A percentile compares a stretch with the other conserved stretches of the same genome.
Evolutionary conservation across 2,329 filamentous ascomycete genomes (phyloP).

Genomic region (Orbilia ellipsospora): DNA sequence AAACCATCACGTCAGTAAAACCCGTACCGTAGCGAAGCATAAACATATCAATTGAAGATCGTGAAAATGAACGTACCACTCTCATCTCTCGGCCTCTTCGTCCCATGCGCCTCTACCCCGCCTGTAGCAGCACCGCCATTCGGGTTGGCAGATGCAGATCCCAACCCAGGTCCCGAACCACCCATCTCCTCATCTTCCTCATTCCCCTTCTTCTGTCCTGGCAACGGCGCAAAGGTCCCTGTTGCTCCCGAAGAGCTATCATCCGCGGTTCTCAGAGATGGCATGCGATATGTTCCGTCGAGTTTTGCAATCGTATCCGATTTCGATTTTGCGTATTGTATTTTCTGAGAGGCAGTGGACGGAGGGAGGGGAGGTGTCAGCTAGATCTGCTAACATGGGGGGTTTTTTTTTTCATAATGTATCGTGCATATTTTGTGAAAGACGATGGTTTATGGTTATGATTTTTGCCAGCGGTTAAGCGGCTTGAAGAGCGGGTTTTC

Average conservation of each 20-base stretch:
- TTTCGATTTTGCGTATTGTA: slow-evolving; percentile 89
- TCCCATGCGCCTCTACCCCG: slow-evolving; percentile 52
- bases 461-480: slow-evolving; percentile 27
- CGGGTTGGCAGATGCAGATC: not conserved
- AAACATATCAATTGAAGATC: not conserved
- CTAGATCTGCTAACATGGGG: not conserved
- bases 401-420: no score
- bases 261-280: slow-evolving; percentile 35
- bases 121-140: no score
- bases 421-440: not conserved
- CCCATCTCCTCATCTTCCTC: slow-evolving; percentile 14
- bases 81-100: slow-evolving; percentile 57
- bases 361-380: slow-evolving; percentile 29
- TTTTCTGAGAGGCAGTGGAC: slow-evolving; percentile 72
- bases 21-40: not conserved
- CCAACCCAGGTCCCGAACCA: slow-evolving; percentile 26
- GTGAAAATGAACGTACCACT: slow-evolving; percentile 56
- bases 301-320: slow-evolving; percentile 90
- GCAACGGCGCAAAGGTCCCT: slow-evolving; percentile 62
- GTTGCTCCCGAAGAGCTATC: slow-evolving; percentile 61
- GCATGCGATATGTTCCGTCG: slow-evolving; percentile 84
- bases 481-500: slow-evolving; percentile 3
- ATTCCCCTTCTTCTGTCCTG: slow-evolving; percentile 61
- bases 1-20: not conserved
- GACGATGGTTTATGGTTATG: slow-evolving; percentile 1